Evolutionary conservation across 352 stramenopile genomes (phyloP), one percentile per base, ranked within the genome.

Genomic region (Globisporangium nunn): DNA sequence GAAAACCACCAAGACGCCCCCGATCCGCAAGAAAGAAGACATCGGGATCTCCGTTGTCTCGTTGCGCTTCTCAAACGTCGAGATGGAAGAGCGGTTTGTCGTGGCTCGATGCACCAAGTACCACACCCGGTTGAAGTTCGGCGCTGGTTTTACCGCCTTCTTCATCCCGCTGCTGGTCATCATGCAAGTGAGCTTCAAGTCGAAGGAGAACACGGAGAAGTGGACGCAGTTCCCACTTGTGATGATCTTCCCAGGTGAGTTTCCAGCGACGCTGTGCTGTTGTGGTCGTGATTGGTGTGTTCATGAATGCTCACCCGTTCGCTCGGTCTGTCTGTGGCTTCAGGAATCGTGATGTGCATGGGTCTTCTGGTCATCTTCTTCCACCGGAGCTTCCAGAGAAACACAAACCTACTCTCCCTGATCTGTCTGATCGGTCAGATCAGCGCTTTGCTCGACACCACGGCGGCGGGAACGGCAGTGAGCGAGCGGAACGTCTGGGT

Each of bases 141-240:
- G 79, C 2, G 78, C 79, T 10, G 78, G 68, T 0, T 88, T 91
- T 58, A 91, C 83, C 2, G 80, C 81, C 6, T 87, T 90, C 51
- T 86, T 91, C 63, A 93, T 93, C 51, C 77, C 83, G 59, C 66
- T 93, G 52, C 68, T 93, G 2, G 75, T 91, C n/a, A 76, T 93
- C 62, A 89, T 91, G 81, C 78, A 91, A 66, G 78, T 91, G 62
- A 88, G 76, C 28, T 87, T 91, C 64, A 91, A 93, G 67, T 63
- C 67, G 15, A 80, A 84, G 30, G 79, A 89, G 6, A 72, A 75
- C 28, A 70, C 52, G 12, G 74, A 78, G 12, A 75, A 81, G 45
- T 93, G 81, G 83, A 87, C 79, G 0, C 66, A 85, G 39, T 52
- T 90, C 31, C 81, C 81, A 10, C 74, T 77, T 33, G 83, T 91